Evolutionary conservation across 176 grass and related monocot genomes (phyloP), one percentile per base, ranked within the genome.

Genomic region (Calamus simplicifolius): DNA sequence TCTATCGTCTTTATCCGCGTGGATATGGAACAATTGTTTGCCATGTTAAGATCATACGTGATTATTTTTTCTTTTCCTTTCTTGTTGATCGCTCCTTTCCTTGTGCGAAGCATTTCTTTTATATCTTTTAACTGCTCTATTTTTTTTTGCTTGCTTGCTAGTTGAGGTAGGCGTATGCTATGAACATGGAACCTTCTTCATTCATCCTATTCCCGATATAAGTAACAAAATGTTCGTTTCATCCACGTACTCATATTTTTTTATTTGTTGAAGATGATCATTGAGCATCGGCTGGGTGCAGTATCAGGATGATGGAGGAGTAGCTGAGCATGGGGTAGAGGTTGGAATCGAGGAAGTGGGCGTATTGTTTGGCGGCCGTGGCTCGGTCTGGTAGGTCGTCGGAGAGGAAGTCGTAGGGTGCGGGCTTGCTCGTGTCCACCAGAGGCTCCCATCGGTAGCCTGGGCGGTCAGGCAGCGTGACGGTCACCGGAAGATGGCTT

Each of bases 321-420:
- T 97, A 97, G 58, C 93, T 85, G 19, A 97, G 75, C 87, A 92
- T 97, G 17, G 93, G 93, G 72, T 97, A 97, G 58, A 92, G 56
- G 19, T 91, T 80, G 58, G 81, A 72, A 54, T 85, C 29, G 19
- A 97, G 70, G 79, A 97, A 97, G 69, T 88, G 79, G 16, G 73
- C 71, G 54, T 69, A 88, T 12, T 83, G 87, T 15, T 77, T 58
- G 26, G 80, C 1, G 0, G 62, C 80, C 16, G 26, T 16, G 29
- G 57, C 75, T 1, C 66, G 84, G 0, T 85, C 80, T 1, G 65
- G 65, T 5, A 91, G 5, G 17, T 85, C 92, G 28, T 88, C 63
- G 0, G 81, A 78, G 64, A 97, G 72, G 67, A 97, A 97, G 81
- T 97, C 93, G 12, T 82, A 97, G 0, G 93, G 93, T 8, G 84